Evolutionary conservation across 2,329 filamentous ascomycete species (phyloP).

Genomic region (Paramyrothecium roridum): DNA sequence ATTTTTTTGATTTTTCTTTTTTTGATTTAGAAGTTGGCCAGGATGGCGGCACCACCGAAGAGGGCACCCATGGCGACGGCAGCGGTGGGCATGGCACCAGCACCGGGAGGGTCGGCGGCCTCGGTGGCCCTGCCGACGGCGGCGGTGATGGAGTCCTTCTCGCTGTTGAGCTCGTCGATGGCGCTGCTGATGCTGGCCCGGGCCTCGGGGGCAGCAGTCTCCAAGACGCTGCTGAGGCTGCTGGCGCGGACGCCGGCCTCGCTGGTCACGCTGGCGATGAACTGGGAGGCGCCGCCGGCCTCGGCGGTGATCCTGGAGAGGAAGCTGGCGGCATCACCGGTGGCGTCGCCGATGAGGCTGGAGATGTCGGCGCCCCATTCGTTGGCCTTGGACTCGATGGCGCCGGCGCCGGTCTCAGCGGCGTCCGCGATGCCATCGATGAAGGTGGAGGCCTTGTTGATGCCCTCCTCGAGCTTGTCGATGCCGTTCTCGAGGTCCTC

Average conservation of each 20-base stretch:
- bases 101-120: slow-evolving; percentile 18
- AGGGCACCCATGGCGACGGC: slow-evolving; percentile 43
- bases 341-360: slow-evolving; percentile 7
- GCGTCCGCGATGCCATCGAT: slow-evolving; percentile 3
- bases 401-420: slow-evolving; percentile 2
- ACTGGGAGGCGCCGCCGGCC: slow-evolving; percentile 3
- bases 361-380: slow-evolving; percentile 11
- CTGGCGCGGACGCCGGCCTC: slow-evolving; percentile 18
- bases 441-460: not conserved
- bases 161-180: not conserved
- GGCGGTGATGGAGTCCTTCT: slow-evolving; percentile 11
- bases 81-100: slow-evolving; percentile 34
- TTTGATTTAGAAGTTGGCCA: slow-evolving; percentile 39
- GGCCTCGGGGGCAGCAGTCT: slow-evolving; percentile 14
- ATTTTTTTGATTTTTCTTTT: too few species aligned
- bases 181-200: slow-evolving; percentile 12
- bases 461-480: slow-evolving; percentile 8
- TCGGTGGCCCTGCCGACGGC: slow-evolving; percentile 11
- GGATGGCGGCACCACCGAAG: slow-evolving; percentile 41
- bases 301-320: slow-evolving; percentile 4
- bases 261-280: slow-evolving; percentile 9
- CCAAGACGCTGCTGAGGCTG: slow-evolving; percentile 21
- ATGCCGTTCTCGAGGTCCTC: slow-evolving; percentile 7
- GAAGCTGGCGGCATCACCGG: slow-evolving; percentile 5
- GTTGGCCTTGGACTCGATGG: slow-evolving; percentile 6